Base-by-base conservation (phyloP, 768 basidiomycete genomes). In the Suillus subaureus region DNA sequence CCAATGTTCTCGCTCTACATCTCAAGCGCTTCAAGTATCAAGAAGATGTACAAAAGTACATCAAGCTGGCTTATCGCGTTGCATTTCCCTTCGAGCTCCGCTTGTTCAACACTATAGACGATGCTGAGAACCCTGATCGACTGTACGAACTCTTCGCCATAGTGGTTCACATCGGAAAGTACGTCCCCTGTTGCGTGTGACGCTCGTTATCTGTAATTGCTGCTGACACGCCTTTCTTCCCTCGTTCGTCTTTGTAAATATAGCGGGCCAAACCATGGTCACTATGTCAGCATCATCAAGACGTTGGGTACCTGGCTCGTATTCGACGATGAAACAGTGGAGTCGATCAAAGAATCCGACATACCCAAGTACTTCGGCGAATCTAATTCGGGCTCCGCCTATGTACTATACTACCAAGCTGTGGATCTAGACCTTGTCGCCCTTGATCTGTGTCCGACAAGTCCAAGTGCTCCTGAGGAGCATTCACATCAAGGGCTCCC, bases 151-250 rank as follows among this genome's bases (percentile, higher is more conserved):
- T 99, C 33, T 98, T 96, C 75, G 96, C 94, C 16, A 94, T 99
- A 65, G 96, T 99, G 40, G 94, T 99, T n/a, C 97, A 99, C 79
- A 96, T 99, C 69, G 97, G 97, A 85, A 92, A 88, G 96, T 97
- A 78, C 74, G 94, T 89, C 55, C n/a, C 35, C 75, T 69, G 18
- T 21, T 7, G 61, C 63, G 67, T 69, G 40, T 51, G 37, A 63
- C 62, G 39, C 58, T 65, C 35, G 40, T 62, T 55, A 61, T 61
- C 58, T 62, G 51, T 64, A 45, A 42, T 39, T 54, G 40, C 40
- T 12, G 47, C 64, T 71, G 64, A 75, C 62, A 23, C 68, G 8
- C 26, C 42, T 26, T 16, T 66, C 65, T 60, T 67, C 66, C 56
- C 67, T 70, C 35, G 67, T 68, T 66, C 28, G 62, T 61, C 67